These are phyloP conservation scores for Barbatosphaeria neglecta DNA, from an alignment of 495 filamentous ascomycete genomes.

Conservation along the genomic window DNA sequence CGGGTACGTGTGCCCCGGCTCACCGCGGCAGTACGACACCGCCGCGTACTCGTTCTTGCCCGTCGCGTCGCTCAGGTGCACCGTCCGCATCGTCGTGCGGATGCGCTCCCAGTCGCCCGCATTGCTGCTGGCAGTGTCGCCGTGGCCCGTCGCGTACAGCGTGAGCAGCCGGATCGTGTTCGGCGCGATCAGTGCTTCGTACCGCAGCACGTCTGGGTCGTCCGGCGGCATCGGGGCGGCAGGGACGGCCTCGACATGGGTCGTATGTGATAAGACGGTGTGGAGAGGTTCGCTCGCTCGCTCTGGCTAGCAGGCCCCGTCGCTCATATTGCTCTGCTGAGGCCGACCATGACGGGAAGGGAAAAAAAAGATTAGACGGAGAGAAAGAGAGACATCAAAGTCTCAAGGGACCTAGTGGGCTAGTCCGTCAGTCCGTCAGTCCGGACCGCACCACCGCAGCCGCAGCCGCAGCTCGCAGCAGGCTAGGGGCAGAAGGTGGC, in stretches of 20 bases:
- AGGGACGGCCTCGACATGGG: not conserved
- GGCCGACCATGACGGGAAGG: too few relatives aligned
- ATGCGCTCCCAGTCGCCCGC: not conserved
- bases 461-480: too few relatives aligned
- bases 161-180: not conserved
- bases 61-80: not conserved
- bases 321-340: too few relatives aligned
- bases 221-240: not conserved
- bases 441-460: too few relatives aligned
- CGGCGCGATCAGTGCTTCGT: not conserved
- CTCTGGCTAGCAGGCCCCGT: not conserved
- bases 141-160: not conserved
- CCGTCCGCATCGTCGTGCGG: not conserved
- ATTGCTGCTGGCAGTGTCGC: not conserved
- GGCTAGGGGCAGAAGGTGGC: too few relatives aligned
- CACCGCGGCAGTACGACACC: not conserved
- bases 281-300: not conserved
- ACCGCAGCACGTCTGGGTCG: not conserved
- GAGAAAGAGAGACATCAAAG: too few relatives aligned
- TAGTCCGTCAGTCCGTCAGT: too few relatives aligned
- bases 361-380: too few relatives aligned
- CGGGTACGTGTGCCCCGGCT: not conserved
- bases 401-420: too few relatives aligned
- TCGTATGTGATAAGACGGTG: not conserved
- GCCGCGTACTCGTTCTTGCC: not conserved